Evolutionary conservation across 2,329 filamentous ascomycete species (phyloP).

Genomic region (Drechslera avenae): DNA sequence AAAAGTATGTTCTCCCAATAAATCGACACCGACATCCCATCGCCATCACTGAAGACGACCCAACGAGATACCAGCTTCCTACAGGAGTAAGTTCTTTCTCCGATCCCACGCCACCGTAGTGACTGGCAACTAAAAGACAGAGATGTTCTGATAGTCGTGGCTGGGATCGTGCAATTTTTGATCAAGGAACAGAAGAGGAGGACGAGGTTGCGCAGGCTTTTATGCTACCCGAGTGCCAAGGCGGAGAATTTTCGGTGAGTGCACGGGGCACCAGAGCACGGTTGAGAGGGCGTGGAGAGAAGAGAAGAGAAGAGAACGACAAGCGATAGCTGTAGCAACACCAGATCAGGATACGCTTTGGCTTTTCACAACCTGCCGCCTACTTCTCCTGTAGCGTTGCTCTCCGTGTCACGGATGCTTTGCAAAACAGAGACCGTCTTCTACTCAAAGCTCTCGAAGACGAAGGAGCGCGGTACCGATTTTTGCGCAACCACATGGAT

Average conservation of each 20-base stretch:
- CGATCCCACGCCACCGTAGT: conserved; percentile 65
- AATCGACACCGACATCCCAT: conserved; percentile 73
- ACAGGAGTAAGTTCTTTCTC: conserved; percentile 59
- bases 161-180: conserved; percentile 68
- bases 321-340: neutral
- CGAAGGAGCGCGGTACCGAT: too few species aligned
- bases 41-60: conserved; percentile 73
- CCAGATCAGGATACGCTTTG: neutral
- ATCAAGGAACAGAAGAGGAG: conserved; percentile 54
- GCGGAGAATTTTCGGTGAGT: neutral
- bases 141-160: conserved; percentile 67
- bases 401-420: too few species aligned
- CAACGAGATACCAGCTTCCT: conserved; percentile 73
- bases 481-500: neutral
- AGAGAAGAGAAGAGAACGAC: neutral
- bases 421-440: too few species aligned
- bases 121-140: conserved; percentile 71
- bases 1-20: conserved; percentile 65
- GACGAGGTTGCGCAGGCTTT: conserved; percentile 29
- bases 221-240: conserved; percentile 22
- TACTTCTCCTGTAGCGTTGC: too few species aligned
- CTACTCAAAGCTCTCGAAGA: too few species aligned
- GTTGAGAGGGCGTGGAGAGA: neutral
- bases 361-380: too few species aligned
- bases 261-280: conserved; percentile 6